A percentile compares a stretch with the other conserved stretches of the same genome.
Conservation (phyloP, 2,329 filamentous ascomycete genomes). For the Penicillium sp. region DNA sequence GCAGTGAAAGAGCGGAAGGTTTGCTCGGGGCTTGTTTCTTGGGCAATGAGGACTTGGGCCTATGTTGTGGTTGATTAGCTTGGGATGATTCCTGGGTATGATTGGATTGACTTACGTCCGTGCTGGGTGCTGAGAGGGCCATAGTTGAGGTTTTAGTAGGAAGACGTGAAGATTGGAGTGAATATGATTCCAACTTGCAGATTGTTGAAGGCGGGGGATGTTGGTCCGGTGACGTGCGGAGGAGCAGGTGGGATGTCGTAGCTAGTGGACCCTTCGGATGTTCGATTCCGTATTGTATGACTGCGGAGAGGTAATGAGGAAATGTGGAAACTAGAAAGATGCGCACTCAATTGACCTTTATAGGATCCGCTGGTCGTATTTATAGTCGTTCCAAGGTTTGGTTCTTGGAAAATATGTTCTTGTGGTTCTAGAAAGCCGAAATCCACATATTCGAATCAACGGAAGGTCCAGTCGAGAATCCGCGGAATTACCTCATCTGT, state of each 20-base stretch:
- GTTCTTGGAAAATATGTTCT: background rate
- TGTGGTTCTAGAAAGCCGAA: background rate
- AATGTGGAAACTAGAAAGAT: background rate
- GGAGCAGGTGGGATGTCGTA: background rate
- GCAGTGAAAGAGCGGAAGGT: slow-evolving; percentile 42
- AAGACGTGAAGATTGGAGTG: background rate
- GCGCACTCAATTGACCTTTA: background rate
- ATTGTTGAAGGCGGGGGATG: background rate
- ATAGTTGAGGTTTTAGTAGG: slow-evolving; percentile 17
- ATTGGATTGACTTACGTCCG: slow-evolving; percentile 23
- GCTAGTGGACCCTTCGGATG: background rate
- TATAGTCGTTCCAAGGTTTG: background rate
- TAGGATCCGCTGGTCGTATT: background rate
- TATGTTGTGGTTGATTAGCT: slow-evolving; percentile 10
- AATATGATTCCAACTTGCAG: background rate
- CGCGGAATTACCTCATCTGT: background rate
- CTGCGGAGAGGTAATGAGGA: background rate
- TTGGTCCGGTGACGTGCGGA: background rate
- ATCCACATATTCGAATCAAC: background rate
- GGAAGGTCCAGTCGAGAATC: slow-evolving; percentile 4
- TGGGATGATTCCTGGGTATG: background rate
- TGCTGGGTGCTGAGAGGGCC: slow-evolving; percentile 32
- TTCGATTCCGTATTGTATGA: background rate
- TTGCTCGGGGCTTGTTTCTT: slow-evolving; percentile 30
- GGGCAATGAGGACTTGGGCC: slow-evolving; percentile 28